These are phyloP conservation scores for Rubroboletus pulcherrimus DNA, from an alignment of 768 basidiomycete species.

Conservation along the genomic window DNA sequence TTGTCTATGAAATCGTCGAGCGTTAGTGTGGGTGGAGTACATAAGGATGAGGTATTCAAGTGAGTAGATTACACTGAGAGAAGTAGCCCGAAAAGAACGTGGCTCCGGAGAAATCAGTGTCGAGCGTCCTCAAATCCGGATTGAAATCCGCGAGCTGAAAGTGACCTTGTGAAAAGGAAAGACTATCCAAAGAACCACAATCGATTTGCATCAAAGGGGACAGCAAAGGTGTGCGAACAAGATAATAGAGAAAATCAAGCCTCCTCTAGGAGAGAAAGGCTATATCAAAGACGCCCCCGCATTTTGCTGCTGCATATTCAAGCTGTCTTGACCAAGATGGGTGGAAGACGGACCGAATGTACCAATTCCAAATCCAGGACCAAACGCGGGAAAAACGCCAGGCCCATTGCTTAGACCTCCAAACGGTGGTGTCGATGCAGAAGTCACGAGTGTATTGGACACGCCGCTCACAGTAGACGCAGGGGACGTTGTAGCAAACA, in stretches of 20 bases:
- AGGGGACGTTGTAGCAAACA: constrained; percentile 40
- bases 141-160: constrained; percentile 11
- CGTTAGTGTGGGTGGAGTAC: constrained; percentile 3
- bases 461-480: neutral
- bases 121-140: constrained; percentile 2
- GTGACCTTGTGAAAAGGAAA: neutral
- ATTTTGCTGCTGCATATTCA: constrained; percentile 38
- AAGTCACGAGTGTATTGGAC: constrained; percentile 14
- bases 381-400: constrained; percentile 4
- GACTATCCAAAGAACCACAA: constrained; percentile 3
- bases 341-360: constrained; percentile 25
- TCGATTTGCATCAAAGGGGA: neutral
- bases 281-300: constrained; percentile 49
- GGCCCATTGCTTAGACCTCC: constrained; percentile 17
- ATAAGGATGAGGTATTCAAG: constrained; percentile 17
- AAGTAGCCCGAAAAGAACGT: constrained; percentile 1
- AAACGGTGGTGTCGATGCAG: constrained; percentile 27
- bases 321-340: constrained; percentile 13
- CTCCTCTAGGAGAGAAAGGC: constrained; percentile 15
- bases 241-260: neutral
- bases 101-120: constrained; percentile 4
- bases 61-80: constrained; percentile 22
- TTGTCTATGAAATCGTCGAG: neutral
- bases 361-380: constrained; percentile 16
- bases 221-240: neutral